Conservation (phyloP, 2,329 filamentous ascomycete genomes). For the Fusarium sp. region DNA sequence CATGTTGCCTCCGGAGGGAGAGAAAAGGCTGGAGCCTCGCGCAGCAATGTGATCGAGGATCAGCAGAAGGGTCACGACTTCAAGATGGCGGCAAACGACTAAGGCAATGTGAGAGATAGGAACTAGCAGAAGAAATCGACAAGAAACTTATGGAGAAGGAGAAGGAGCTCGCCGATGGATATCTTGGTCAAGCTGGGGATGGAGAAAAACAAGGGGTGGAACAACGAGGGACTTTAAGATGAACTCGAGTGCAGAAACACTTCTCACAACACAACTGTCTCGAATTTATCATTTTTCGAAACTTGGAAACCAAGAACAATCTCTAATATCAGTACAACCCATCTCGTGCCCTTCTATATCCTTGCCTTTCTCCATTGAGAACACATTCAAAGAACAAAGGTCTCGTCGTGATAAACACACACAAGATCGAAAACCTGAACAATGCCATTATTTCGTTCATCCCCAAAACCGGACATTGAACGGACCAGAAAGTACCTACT, state of each 20-base stretch:
- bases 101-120: background rate
- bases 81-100: background rate
- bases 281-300: background rate
- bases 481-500: background rate
- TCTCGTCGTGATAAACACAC: background rate
- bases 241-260: background rate
- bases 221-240: background rate
- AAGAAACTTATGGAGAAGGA: rapidly evolving
- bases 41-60: background rate
- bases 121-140: background rate
- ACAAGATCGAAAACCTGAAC: background rate
- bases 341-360: background rate
- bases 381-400: background rate
- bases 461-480: background rate
- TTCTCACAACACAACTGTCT: background rate
- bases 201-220: background rate
- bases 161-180: background rate
- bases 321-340: background rate
- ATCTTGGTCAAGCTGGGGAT: background rate
- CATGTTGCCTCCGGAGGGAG: background rate
- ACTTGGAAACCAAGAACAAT: background rate
- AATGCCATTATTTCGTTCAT: background rate
- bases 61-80: too few relatives aligned
- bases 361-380: background rate
- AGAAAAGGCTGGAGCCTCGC: background rate